phyloP scores from a whole-genome alignment of 306 rosid species.

The Trifolium dubium region DNA sequence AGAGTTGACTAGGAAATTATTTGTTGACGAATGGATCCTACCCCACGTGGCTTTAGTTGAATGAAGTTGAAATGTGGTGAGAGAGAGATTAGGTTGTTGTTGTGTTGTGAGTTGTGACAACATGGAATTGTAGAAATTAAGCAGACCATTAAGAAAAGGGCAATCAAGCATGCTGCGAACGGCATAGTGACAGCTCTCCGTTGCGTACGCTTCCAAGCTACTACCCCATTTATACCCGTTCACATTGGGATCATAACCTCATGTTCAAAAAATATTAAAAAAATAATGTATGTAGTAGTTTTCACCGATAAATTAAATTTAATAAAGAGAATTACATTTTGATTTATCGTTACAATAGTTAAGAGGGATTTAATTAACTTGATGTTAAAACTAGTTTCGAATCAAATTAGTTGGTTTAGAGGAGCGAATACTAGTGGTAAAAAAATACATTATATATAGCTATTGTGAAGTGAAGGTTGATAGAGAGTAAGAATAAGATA shows the following conservation, averaged over 20 bases:
- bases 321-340: too few relatives aligned
- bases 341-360: too few relatives aligned
- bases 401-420: too few relatives aligned
- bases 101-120: constrained; percentile 79
- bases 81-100: too few relatives aligned
- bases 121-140: constrained; percentile 45
- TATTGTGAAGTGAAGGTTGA: too few relatives aligned
- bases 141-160: constrained; percentile 4
- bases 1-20: constrained; percentile 74
- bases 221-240: constrained; percentile 47
- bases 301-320: too few relatives aligned
- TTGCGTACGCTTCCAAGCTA: constrained; percentile 45
- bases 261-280: not conserved
- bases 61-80: constrained; percentile 56
- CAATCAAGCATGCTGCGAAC: constrained; percentile 45
- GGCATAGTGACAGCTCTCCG: constrained; percentile 45
- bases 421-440: too few relatives aligned
- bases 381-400: too few relatives aligned
- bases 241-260: constrained; percentile 46
- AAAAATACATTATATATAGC: too few relatives aligned
- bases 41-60: constrained; percentile 77
- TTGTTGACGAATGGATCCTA: constrained; percentile 58
- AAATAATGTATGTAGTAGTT: too few relatives aligned
- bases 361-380: too few relatives aligned
- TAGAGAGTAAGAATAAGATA: too few relatives aligned